phyloP scores from a whole-genome alignment of 441 rosid species.

The Corymbia calophylla region DNA sequence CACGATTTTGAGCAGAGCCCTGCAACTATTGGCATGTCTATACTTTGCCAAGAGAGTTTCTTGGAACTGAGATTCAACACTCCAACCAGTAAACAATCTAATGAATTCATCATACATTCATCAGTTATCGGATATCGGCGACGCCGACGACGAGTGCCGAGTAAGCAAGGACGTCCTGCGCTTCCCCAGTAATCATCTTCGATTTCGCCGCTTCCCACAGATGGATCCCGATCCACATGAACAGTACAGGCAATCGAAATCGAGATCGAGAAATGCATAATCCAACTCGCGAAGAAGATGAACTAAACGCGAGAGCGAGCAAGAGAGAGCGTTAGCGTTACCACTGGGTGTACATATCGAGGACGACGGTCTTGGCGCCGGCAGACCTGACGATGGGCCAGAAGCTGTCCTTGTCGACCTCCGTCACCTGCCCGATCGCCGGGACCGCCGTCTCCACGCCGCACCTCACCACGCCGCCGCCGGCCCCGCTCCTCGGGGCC shows the following conservation, averaged over 20 bases:
- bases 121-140: no score
- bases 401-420: conserved; percentile 78
- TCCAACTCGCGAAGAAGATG: background rate
- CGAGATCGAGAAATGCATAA: background rate
- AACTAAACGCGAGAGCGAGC: background rate
- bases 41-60: background rate
- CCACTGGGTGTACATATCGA: conserved; percentile 96
- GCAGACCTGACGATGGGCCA: conserved; percentile 90
- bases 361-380: conserved; percentile 73
- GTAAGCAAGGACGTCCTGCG: background rate
- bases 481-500: background rate
- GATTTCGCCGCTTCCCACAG: background rate
- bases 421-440: conserved; percentile 70
- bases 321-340: conserved; percentile 7
- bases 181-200: background rate
- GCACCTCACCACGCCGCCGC: conserved; percentile 18
- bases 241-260: background rate
- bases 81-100: no score
- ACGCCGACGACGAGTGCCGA: no score
- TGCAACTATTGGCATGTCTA: background rate
- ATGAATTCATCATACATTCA: no score
- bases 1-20: background rate
- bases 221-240: background rate
- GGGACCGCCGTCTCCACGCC: conserved; percentile 4
- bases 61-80: no score